Evolutionary conservation across 805 yeast species (phyloP).

Genomic region (Saccharomycopsis javanensis): DNA sequence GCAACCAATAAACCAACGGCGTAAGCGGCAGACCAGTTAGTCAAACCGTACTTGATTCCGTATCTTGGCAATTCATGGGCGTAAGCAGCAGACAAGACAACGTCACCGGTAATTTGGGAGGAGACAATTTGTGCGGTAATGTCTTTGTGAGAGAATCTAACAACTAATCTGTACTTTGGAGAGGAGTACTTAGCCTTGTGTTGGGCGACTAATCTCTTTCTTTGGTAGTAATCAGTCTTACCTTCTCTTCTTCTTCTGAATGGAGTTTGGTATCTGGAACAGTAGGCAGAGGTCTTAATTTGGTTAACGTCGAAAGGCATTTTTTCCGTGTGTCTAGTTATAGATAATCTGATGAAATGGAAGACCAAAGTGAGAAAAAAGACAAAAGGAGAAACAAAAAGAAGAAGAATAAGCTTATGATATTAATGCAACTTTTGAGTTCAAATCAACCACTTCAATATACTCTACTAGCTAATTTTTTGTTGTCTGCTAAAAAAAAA

Average conservation of each 20-base stretch:
- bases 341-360: slow-evolving; percentile 52
- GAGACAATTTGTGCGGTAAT: slow-evolving; percentile 96
- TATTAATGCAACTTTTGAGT: no score
- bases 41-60: slow-evolving; percentile 97
- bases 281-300: slow-evolving; percentile 85
- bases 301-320: slow-evolving; percentile 65
- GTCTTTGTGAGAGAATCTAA: slow-evolving; percentile 99
- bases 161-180: slow-evolving; percentile 99
- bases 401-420: not conserved
- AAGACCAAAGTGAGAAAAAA: slow-evolving; percentile 22
- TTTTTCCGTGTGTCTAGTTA: slow-evolving; percentile 75
- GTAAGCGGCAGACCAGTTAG: slow-evolving; percentile 99
- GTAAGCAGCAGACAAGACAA: slow-evolving; percentile 95
- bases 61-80: slow-evolving; percentile 96
- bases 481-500: no score
- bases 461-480: no score
- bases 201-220: slow-evolving; percentile 99
- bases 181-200: slow-evolving; percentile 99
- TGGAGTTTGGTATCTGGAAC: slow-evolving; percentile 99
- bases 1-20: slow-evolving; percentile 97
- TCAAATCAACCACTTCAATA: no score
- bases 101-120: slow-evolving; percentile 94
- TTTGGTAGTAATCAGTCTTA: slow-evolving; percentile 99
- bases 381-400: not conserved
- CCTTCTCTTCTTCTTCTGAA: slow-evolving; percentile 99